Conservation (phyloP, 1,139 yeast genomes). For the Diutina rugosa region DNA sequence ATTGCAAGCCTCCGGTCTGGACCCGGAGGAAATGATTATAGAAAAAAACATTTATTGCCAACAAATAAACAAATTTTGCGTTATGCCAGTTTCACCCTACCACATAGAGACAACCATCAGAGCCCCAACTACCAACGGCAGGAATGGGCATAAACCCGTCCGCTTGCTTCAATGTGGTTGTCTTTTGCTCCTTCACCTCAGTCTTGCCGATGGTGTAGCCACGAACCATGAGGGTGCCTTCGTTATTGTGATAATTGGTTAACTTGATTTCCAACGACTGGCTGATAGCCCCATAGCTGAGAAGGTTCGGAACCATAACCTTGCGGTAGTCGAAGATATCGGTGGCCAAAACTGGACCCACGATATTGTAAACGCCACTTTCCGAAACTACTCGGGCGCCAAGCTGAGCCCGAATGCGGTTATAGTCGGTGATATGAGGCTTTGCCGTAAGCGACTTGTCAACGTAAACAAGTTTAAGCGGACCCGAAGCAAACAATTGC, state of each 20-base stretch:
- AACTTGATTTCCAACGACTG: constrained; percentile 41
- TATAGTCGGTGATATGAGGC: constrained; percentile 10
- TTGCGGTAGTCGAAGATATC: constrained; percentile 54
- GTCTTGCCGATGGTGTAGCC: constrained; percentile 57
- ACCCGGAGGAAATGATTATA: not conserved
- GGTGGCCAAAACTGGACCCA: constrained; percentile 48
- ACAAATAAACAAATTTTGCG: not conserved
- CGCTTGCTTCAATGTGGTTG: not conserved
- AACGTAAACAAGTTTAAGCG: constrained; percentile 22
- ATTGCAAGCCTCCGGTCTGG: not conserved
- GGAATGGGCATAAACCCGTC: constrained; percentile 2
- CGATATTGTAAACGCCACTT: constrained; percentile 27
- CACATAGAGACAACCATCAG: not conserved
- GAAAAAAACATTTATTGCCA: not conserved
- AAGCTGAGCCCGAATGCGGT: constrained; percentile 33
- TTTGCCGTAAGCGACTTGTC: constrained; percentile 10
- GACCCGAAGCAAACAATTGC: constrained; percentile 5
- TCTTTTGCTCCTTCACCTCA: not conserved
- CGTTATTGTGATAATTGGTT: constrained; percentile 10
- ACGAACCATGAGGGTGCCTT: constrained; percentile 31
- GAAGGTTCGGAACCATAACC: constrained; percentile 10
- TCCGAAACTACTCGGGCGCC: constrained; percentile 44
- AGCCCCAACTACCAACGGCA: not conserved
- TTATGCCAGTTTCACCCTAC: not conserved
- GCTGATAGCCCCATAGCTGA: constrained; percentile 23